Evolutionary conservation across 768 basidiomycete genomes (phyloP).

Genomic region (Polyporus arcularius): DNA sequence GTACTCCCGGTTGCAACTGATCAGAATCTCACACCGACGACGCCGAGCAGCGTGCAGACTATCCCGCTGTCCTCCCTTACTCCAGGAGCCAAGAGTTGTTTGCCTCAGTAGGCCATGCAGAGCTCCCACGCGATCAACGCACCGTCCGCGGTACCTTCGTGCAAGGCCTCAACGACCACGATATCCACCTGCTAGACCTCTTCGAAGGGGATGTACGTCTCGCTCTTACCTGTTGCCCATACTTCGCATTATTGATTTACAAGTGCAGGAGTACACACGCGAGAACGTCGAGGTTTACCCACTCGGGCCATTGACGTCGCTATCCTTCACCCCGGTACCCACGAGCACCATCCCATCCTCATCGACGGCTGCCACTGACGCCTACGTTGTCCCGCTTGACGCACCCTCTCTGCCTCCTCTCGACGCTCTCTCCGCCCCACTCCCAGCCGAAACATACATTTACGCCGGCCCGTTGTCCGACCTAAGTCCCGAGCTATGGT

Average conservation of each 20-base stretch:
- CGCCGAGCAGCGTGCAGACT: constrained; percentile 58
- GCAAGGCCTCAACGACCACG: constrained; percentile 61
- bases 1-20: neutral
- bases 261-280: constrained; percentile 72
- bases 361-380: constrained; percentile 22
- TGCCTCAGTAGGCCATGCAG: constrained; percentile 31
- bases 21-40: neutral
- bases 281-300: constrained; percentile 55
- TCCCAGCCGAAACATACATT: constrained; percentile 73
- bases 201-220: constrained; percentile 79
- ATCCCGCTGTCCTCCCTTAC: constrained; percentile 79
- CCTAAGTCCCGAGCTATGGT: constrained; percentile 71
- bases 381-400: constrained; percentile 39
- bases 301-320: constrained; percentile 43
- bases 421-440: constrained; percentile 34
- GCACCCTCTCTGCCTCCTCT: constrained; percentile 42
- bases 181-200: constrained; percentile 68
- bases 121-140: constrained; percentile 60
- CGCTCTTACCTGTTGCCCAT: neutral
- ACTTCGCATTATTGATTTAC: neutral
- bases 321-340: constrained; percentile 32
- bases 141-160: constrained; percentile 82
- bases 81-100: constrained; percentile 49
- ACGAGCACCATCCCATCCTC: constrained; percentile 25
- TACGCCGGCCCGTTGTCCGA: constrained; percentile 47